Conservation (phyloP, 2,329 filamentous ascomycete genomes). For the Colletotrichum tanaceti region DNA sequence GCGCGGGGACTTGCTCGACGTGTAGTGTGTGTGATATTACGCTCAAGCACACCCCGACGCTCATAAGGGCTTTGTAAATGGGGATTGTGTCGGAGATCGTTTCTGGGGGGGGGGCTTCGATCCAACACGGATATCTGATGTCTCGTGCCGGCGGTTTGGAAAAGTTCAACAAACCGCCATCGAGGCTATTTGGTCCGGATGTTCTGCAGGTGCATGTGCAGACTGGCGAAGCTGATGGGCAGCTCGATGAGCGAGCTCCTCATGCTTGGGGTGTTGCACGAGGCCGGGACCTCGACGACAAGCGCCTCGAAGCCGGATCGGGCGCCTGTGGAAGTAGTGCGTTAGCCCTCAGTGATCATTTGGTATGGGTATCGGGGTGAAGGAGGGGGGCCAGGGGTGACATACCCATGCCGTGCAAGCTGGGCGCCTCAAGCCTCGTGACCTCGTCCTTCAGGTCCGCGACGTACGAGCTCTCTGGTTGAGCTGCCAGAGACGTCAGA, state of each 20-base stretch:
- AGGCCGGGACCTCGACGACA: slow-evolving; percentile 32
- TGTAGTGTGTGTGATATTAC: slow-evolving; percentile 9
- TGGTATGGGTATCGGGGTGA: too few species aligned
- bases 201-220: slow-evolving; percentile 36
- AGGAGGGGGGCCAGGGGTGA: too few species aligned
- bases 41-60: slow-evolving; percentile 34
- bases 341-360: too few species aligned
- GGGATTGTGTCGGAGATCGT: slow-evolving; percentile 34
- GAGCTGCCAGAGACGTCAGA: slow-evolving; percentile 13
- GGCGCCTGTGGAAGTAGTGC: not conserved
- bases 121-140: slow-evolving; percentile 30
- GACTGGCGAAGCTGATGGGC: slow-evolving; percentile 36
- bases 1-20: slow-evolving; percentile 29
- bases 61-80: not conserved
- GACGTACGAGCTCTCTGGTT: slow-evolving; percentile 34
- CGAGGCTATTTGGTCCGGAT: slow-evolving; percentile 38
- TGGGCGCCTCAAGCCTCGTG: slow-evolving; percentile 25
- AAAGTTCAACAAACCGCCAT: slow-evolving; percentile 27
- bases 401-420: slow-evolving; percentile 33
- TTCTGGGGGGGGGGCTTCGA: not conserved
- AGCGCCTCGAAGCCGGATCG: slow-evolving; percentile 26
- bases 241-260: slow-evolving; percentile 29
- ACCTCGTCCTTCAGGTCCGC: slow-evolving; percentile 18
- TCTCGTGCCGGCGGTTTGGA: slow-evolving; percentile 39
- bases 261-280: slow-evolving; percentile 23